phyloP scores from a whole-genome alignment of 2,329 filamentous ascomycete genomes.

The Aspergillus clavatus region DNA sequence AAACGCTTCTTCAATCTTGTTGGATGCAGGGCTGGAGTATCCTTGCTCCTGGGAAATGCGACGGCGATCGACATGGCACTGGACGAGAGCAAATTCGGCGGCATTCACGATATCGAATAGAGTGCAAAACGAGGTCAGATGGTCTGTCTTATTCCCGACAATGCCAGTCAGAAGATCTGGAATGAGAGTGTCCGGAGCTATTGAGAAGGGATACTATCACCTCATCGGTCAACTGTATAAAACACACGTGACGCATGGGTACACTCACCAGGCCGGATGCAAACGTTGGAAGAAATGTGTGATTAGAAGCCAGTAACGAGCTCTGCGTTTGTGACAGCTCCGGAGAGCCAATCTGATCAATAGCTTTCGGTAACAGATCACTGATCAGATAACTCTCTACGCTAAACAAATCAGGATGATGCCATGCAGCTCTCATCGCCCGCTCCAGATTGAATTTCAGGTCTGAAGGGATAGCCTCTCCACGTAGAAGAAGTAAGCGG shows the following conservation, averaged over 20 bases:
- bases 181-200: constrained; percentile 20
- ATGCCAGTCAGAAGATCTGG: constrained; percentile 18
- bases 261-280: constrained; percentile 26
- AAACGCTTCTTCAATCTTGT: constrained; percentile 16
- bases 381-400: constrained; percentile 31
- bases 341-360: constrained; percentile 22
- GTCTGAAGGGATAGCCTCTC: constrained; percentile 22
- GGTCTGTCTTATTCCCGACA: constrained; percentile 19
- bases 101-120: constrained; percentile 34
- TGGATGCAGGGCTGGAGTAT: constrained; percentile 9
- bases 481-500: constrained; percentile 29
- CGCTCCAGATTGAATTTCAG: constrained; percentile 27
- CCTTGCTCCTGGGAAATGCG: constrained; percentile 20
- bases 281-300: constrained; percentile 25
- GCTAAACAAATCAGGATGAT: constrained; percentile 27
- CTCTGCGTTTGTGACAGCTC: constrained; percentile 9
- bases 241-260: neutral
- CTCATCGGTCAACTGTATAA: constrained; percentile 5
- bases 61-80: constrained; percentile 33
- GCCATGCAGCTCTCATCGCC: constrained; percentile 31
- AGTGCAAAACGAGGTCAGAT: constrained; percentile 29
- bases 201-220: constrained; percentile 30
- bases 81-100: constrained; percentile 30
- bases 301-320: constrained; percentile 10
- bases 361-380: constrained; percentile 26